Conservation (phyloP, 2,329 filamentous ascomycete species). For the Akanthomyces dipterigenus region DNA sequence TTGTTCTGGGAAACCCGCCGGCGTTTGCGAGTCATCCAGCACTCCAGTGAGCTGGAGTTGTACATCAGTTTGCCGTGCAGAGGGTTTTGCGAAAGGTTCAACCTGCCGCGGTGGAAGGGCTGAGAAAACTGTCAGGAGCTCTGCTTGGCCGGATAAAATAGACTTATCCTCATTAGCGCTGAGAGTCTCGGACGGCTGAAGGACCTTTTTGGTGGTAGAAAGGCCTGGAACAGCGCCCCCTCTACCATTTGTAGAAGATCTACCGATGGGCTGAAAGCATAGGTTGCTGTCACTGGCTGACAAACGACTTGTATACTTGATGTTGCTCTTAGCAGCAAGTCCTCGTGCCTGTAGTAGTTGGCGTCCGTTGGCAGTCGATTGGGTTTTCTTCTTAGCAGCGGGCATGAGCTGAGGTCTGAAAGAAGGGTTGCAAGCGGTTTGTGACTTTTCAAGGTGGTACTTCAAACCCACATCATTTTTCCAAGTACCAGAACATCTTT, state of each 20-base stretch:
- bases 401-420: conserved; percentile 18
- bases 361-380: background rate
- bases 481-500: conserved; percentile 48
- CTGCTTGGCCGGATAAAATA: conserved; percentile 3
- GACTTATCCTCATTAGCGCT: background rate
- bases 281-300: background rate
- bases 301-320: background rate
- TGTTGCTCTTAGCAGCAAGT: background rate
- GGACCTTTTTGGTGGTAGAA: background rate
- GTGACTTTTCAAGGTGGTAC: conserved; percentile 51
- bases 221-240: background rate
- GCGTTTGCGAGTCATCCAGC: background rate
- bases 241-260: background rate
- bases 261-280: background rate
- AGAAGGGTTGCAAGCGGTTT: conserved; percentile 45
- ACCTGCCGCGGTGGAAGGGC: background rate
- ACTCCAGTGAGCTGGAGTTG: background rate
- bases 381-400: conserved; percentile 15
- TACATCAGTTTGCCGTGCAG: background rate
- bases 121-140: background rate
- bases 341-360: background rate
- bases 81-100: conserved; percentile 2
- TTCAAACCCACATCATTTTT: conserved; percentile 53
- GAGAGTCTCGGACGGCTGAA: conserved; percentile 2
- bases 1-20: background rate